phyloP scores from a whole-genome alignment of 2,329 filamentous ascomycete genomes.

The Trichophyton verrucosum region DNA sequence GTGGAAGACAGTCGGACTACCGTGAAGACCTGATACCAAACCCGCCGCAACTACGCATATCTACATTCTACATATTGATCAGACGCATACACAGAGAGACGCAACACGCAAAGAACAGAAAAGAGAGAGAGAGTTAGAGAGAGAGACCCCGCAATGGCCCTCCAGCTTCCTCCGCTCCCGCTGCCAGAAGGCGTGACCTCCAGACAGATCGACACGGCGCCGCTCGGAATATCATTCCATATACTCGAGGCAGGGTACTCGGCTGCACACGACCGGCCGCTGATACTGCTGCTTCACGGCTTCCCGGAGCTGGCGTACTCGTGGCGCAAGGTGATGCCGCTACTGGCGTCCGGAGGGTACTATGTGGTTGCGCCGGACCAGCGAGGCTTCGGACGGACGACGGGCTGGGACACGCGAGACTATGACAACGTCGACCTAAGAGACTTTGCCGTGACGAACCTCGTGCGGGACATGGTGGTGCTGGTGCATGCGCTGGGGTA shows the following conservation, averaged over 20 bases:
- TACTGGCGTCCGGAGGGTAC: constrained; percentile 48
- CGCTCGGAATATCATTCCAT: constrained; percentile 50
- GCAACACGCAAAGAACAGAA: too few relatives aligned
- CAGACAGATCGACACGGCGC: constrained; percentile 43
- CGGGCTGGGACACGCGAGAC: constrained; percentile 43
- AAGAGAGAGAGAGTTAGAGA: too few relatives aligned
- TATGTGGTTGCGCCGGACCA: constrained; percentile 57
- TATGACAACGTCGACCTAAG: constrained; percentile 44
- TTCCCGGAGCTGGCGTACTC: constrained; percentile 59
- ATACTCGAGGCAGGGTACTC: constrained; percentile 43
- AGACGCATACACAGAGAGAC: background rate
- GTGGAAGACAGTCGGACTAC: background rate
- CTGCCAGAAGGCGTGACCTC: constrained; percentile 45
- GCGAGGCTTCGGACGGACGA: constrained; percentile 55
- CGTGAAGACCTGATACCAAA: background rate
- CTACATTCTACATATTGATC: background rate
- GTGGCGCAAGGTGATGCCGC: constrained; percentile 52
- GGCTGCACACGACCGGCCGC: constrained; percentile 31
- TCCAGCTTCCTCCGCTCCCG: constrained; percentile 34
- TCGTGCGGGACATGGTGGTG: constrained; percentile 51
- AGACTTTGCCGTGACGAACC: constrained; percentile 45
- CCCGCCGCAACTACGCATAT: too few relatives aligned
- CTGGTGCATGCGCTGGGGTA: constrained; percentile 52
- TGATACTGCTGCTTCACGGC: constrained; percentile 53
- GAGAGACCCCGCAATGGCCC: background rate